phyloP scores from a whole-genome alignment of 352 stramenopile species.

The Elongisporangium anandrum region DNA sequence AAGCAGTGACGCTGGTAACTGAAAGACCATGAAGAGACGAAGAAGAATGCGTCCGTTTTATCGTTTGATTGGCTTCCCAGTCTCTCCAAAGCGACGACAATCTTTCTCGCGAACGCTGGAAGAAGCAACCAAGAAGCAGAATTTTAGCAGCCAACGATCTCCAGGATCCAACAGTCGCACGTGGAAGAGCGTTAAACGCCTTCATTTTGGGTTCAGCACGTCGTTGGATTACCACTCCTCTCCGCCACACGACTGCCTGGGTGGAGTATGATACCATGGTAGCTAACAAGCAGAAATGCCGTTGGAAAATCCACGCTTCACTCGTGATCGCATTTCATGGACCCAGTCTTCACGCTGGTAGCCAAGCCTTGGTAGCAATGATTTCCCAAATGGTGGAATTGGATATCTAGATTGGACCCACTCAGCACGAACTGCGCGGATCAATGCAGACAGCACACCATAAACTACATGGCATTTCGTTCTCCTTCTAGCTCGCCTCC shows the following conservation, averaged over 20 bases:
- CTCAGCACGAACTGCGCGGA: too few species aligned
- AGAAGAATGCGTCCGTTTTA: not conserved
- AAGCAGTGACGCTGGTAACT: too few species aligned
- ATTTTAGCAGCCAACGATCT: not conserved
- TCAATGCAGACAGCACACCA: too few species aligned
- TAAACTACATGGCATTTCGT: too few species aligned
- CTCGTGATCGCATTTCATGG: not conserved
- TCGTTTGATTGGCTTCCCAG: not conserved
- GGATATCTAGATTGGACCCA: too few species aligned
- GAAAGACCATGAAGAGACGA: too few species aligned
- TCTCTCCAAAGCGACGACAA: not conserved
- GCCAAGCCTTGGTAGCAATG: too few species aligned
- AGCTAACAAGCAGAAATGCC: not conserved
- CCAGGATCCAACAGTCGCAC: not conserved
- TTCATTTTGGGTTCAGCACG: not conserved
- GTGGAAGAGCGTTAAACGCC: not conserved
- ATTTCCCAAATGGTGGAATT: too few species aligned
- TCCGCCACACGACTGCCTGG: not conserved
- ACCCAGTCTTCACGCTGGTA: too few species aligned
- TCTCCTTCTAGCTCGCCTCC: too few species aligned
- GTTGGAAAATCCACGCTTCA: not conserved
- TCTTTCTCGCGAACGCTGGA: not conserved
- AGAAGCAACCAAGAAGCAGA: not conserved
- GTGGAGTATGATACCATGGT: too few species aligned
- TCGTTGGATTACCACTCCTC: not conserved